Base-by-base conservation (phyloP, 2,329 filamentous ascomycete species). In the Tolypocladium nubicola region DNA sequence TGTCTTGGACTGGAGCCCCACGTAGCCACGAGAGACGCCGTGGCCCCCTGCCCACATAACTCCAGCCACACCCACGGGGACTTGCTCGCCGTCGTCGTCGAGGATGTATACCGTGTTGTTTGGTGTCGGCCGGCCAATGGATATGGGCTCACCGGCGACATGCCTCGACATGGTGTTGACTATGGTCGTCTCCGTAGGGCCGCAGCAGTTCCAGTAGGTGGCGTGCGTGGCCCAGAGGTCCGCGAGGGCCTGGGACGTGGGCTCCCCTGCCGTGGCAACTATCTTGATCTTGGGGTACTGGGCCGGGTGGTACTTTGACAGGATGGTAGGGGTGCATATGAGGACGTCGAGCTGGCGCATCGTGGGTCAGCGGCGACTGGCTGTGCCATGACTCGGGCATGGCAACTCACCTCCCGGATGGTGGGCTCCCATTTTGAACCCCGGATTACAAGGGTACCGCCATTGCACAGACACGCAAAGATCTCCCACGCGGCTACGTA, bases 171-270 rank as follows among this genome's bases (percentile, higher is more conserved):
- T 79, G 6, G 81, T 81, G 66, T 84, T 83, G 56, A 84, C 74
- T 54, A 84, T 81, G 1, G 79, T 84, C 16, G 80, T 79, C 64
- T 85, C 82, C 0, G 82, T 83, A 1, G 82, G 81, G 2, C 82
- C 82, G 62, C 81, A 84, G 61, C 79, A 78, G 67, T 84, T 84
- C 73, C 71, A 80, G 63, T 80, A 79, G 9, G 70, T 74, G 33
- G 71, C 73, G 56, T 75, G 67, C 3, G 72, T 69, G 16, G 79
- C 76, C 81, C 81, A 84, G 38, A 78, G 69, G 61, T 84, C 80
- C 7, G 81, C 81, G n/a, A 84, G 71, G 50, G 67, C 63, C 63
- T 75, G 71, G 8, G 72, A 70, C 11, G 75, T 80, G 7, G 79
- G 76, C 64, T 84, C 81, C 11, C 81, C 81, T n/a, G 79, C 80